Evolutionary conservation across 2,329 filamentous ascomycete species (phyloP).

Genomic region (Penicillium digitatum): DNA sequence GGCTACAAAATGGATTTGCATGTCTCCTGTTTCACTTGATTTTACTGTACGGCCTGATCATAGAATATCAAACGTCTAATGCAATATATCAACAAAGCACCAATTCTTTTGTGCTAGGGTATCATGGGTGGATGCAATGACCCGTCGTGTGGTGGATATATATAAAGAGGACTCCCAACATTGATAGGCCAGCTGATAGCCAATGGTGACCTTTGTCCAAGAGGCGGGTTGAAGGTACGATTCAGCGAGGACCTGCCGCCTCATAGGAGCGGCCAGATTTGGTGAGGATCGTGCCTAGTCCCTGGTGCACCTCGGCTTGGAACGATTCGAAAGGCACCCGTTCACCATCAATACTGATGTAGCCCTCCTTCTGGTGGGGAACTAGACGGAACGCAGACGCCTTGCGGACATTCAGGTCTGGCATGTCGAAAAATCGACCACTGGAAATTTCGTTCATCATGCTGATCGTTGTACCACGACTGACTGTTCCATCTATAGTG

Average conservation of each 20-base stretch:
- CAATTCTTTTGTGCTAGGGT: slow-evolving; percentile 29
- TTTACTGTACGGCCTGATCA: slow-evolving; percentile 12
- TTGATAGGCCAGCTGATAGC: neutral
- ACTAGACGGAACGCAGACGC: slow-evolving; percentile 81
- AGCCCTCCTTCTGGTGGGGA: slow-evolving; percentile 69
- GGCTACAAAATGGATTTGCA: slow-evolving; percentile 4
- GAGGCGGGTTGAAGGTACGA: neutral
- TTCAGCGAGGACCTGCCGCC: slow-evolving; percentile 40
- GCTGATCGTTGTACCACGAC: slow-evolving; percentile 61
- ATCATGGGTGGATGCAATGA: slow-evolving; percentile 31
- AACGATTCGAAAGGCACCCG: slow-evolving; percentile 80
- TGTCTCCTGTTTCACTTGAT: slow-evolving; percentile 4
- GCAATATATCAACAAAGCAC: slow-evolving; percentile 13
- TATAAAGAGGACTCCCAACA: neutral
- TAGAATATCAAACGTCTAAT: slow-evolving; percentile 4
- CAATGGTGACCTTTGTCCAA: neutral
- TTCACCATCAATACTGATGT: slow-evolving; percentile 94
- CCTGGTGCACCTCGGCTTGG: slow-evolving; percentile 82
- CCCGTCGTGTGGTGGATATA: slow-evolving; percentile 10
- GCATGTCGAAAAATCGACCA: slow-evolving; percentile 73
- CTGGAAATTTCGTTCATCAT: slow-evolving; percentile 69
- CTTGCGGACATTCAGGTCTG: slow-evolving; percentile 76
- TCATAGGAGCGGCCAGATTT: slow-evolving; percentile 70
- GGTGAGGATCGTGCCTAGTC: slow-evolving; percentile 78
- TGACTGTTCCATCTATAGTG: slow-evolving; percentile 71